These are phyloP conservation scores for Pseudozyma thailandica DNA, from an alignment of 1,284 basidiomycete species.

Conservation along the genomic window DNA sequence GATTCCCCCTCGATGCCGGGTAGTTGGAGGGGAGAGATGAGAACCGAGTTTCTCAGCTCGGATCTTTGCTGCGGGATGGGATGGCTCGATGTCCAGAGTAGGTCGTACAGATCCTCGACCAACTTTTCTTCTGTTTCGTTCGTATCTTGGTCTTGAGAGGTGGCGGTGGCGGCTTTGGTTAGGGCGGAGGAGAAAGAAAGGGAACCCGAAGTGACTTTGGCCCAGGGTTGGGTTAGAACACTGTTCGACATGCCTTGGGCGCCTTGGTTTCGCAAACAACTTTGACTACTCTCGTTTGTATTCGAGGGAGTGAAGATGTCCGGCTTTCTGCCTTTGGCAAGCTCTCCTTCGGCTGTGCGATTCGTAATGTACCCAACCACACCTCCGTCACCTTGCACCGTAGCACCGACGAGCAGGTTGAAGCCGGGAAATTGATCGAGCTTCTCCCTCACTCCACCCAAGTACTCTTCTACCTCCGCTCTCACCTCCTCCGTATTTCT, in stretches of 20 bases:
- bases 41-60: slow-evolving; percentile 36
- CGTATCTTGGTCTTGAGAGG: not conserved
- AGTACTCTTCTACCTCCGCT: slow-evolving; percentile 11
- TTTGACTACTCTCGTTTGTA: not conserved
- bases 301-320: slow-evolving; percentile 11
- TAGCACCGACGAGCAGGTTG: slow-evolving; percentile 48
- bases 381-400: not conserved
- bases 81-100: slow-evolving; percentile 33
- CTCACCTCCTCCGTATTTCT: not conserved
- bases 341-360: slow-evolving; percentile 17
- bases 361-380: slow-evolving; percentile 42
- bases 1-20: not conserved
- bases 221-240: slow-evolving; percentile 32
- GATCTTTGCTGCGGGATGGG: slow-evolving; percentile 13
- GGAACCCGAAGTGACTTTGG: slow-evolving; percentile 29
- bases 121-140: slow-evolving; percentile 10
- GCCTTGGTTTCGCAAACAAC: not conserved
- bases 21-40: slow-evolving; percentile 36
- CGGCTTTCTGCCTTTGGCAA: not conserved
- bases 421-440: slow-evolving; percentile 51
- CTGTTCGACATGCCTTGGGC: slow-evolving; percentile 39
- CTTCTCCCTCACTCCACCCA: slow-evolving; percentile 4
- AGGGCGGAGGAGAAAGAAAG: slow-evolving; percentile 8
- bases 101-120: slow-evolving; percentile 26
- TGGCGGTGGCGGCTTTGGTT: not conserved